Conservation (phyloP, 2,329 filamentous ascomycete genomes). For the Fusarium setosum region DNA sequence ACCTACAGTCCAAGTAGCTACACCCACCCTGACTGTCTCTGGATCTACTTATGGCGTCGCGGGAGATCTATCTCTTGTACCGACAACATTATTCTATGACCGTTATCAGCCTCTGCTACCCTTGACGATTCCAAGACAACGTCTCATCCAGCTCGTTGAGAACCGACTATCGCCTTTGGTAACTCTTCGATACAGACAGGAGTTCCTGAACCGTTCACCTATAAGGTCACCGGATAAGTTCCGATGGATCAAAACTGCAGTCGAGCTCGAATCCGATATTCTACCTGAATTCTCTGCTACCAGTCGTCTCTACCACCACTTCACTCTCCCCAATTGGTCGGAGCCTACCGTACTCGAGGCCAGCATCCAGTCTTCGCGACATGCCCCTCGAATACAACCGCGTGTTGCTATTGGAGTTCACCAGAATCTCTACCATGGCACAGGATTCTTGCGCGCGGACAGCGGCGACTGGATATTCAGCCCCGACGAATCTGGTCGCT, state of each 20-base stretch:
- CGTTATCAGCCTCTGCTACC: conserved; percentile 54
- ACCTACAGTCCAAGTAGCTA: conserved; percentile 32
- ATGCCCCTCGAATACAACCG: conserved; percentile 36
- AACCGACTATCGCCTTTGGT: conserved; percentile 53
- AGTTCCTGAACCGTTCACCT: conserved; percentile 45
- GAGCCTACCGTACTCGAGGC: conserved; percentile 52
- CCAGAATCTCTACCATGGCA: conserved; percentile 48
- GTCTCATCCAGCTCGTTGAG: conserved; percentile 51
- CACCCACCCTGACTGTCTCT: conserved; percentile 52
- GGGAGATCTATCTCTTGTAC: conserved; percentile 42
- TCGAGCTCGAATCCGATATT: conserved; percentile 46
- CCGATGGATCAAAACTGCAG: conserved; percentile 39
- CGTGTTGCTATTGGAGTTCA: conserved; percentile 48
- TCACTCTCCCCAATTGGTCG: conserved; percentile 42
- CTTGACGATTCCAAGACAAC: conserved; percentile 49
- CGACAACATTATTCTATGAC: conserved; percentile 48
- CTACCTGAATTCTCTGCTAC: conserved; percentile 53
- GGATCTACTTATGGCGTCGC: conserved; percentile 54
- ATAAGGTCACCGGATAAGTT: conserved; percentile 20
- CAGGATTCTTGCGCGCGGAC: conserved; percentile 53
- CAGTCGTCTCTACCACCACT: conserved; percentile 49
- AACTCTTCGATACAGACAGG: conserved; percentile 53
- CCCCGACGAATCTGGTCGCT: conserved; percentile 44
- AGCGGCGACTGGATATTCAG: conserved; percentile 54
- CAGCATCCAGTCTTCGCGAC: conserved; percentile 43